Evolutionary conservation across 495 filamentous ascomycete genomes (phyloP), one percentile per base, ranked within the genome.

Genomic region (Delitschia confertaspora): DNA sequence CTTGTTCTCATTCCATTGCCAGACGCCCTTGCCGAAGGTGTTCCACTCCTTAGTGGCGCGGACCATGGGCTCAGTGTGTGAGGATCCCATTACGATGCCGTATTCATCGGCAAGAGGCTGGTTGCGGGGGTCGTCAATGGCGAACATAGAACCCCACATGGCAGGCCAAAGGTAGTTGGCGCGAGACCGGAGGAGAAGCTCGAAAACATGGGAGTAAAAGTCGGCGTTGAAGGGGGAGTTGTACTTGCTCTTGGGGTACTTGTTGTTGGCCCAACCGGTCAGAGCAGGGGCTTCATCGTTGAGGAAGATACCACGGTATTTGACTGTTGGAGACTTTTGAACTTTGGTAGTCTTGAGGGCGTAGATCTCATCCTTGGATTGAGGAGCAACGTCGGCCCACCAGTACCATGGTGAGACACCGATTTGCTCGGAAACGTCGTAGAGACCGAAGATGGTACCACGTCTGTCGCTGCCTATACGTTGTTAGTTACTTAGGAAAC

Each of bases 161-260:
- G 82, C 72, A 0, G 80, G 81, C 81, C 83, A 88, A 32, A 88
- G 58, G 51, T 83, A 85, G 57, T 86, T 88, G 3, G 81, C 82
- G 9, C 73, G 69, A 7, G 82, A 60, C 3, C 82, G 72, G 19
- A 86, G 71, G 2, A 85, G 66, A 0, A 88, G 66, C 63, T 88
- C 81, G 42, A 82, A 85, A 7, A 88, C 76, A 34, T 70, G 73
- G 9, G 67, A 64, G 61, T 85, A 82, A 57, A 86, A 84, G 10
- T 72, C 70, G 14, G 69, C 65, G 20, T 75, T 74, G 48, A 73
- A 87, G 1, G 72, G 74, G 4, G 71, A 61, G 2, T 78, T 78
- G 33, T 74, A 82, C 9, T 65, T 57, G 3, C 61, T 62, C n/a
- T 46, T 55, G 6, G 61, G 62, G 23, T 66, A 75, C 30, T 71